Evolutionary conservation across 202 grass and related monocot species (phyloP), one percentile per base, ranked within the genome.

Genomic region (Panicum hallii): DNA sequence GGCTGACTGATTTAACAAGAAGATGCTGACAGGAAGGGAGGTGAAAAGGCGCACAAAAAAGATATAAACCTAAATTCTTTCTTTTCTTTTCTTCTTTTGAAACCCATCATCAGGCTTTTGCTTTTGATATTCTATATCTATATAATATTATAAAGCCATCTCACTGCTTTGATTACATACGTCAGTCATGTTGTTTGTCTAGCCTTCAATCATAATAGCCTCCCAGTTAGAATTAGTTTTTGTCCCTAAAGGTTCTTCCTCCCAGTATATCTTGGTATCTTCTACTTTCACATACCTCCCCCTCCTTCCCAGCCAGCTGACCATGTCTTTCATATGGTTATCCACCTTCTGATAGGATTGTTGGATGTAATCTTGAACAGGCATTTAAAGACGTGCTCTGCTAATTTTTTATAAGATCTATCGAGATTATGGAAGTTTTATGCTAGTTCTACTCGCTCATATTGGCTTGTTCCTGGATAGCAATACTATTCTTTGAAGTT

Each of bases 311-410:
- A 68, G 34, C 38, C 34, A 56, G 20, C 47, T 55, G 63, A 23
- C 6, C 48, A 69, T 68, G 8, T 30, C 30, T n/a, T 84, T 50
- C 20, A 22, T 50, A 30, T 30, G 14, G 36, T 63, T 77, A 46
- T 74, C 10, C 32, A 50, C 19, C 56, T 81, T 63, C 3, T 72
- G 32, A 67, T 49, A 55, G 55, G 46, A 15, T 66, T 34, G 11
- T 52, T 89, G 76, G 36, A 53, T 62, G 76, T 40, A 81, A 30
- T 81, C 47, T 85, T 71, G 45, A 69, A 22, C 13, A 56, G 43
- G 47, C n/a, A 64, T 54, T 17, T 11, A 68, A 45, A 63, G 23
- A 20, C 72, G 28, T 9, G 13, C 77, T 56, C 36, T 79, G 38
- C 10, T 80, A 68, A 17, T 57, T 62, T 67, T 82, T 78, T 14